These are phyloP conservation scores for Colletotrichum falcatum DNA, from an alignment of 2,329 filamentous ascomycete species.

Conservation along the genomic window DNA sequence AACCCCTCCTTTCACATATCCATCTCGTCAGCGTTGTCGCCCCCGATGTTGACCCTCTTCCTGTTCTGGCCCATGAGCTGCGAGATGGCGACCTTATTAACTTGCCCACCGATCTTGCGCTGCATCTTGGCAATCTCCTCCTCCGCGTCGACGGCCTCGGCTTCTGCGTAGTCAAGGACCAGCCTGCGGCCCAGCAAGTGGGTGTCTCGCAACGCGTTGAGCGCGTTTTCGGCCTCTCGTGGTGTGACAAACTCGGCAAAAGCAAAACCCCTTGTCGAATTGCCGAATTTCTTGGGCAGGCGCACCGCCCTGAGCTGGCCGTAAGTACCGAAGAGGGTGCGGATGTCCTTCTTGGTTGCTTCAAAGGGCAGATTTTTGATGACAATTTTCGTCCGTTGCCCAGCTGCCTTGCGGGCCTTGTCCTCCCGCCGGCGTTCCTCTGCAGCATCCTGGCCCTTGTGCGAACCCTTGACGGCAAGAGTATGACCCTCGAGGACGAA, in stretches of 20 bases:
- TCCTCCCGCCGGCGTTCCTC: slow-evolving; percentile 89
- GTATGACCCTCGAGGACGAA: slow-evolving; percentile 88
- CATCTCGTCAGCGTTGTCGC: slow-evolving; percentile 70
- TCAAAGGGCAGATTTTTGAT: slow-evolving; percentile 99
- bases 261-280: slow-evolving; percentile 89
- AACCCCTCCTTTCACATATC: slow-evolving; percentile 43
- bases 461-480: slow-evolving; percentile 85
- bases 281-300: slow-evolving; percentile 94
- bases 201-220: slow-evolving; percentile 91
- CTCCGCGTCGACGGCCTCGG: slow-evolving; percentile 90
- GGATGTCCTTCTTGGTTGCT: slow-evolving; percentile 91
- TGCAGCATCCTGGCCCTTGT: slow-evolving; percentile 87
- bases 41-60: slow-evolving; percentile 86
- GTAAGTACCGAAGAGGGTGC: slow-evolving; percentile 87
- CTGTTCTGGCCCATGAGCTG: slow-evolving; percentile 85
- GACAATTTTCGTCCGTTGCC: slow-evolving; percentile 88
- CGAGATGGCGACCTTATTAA: slow-evolving; percentile 90
- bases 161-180: slow-evolving; percentile 91
- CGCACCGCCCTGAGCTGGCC: slow-evolving; percentile 93
- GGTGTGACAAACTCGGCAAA: slow-evolving; percentile 96
- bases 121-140: slow-evolving; percentile 98
- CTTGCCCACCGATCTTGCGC: slow-evolving; percentile 91
- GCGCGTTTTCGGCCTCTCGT: slow-evolving; percentile 89
- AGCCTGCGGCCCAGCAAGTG: slow-evolving; percentile 91
- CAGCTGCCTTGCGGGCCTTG: slow-evolving; percentile 81